Conservation (phyloP, 768 basidiomycete genomes). For the Hygrocybe punicea region DNA sequence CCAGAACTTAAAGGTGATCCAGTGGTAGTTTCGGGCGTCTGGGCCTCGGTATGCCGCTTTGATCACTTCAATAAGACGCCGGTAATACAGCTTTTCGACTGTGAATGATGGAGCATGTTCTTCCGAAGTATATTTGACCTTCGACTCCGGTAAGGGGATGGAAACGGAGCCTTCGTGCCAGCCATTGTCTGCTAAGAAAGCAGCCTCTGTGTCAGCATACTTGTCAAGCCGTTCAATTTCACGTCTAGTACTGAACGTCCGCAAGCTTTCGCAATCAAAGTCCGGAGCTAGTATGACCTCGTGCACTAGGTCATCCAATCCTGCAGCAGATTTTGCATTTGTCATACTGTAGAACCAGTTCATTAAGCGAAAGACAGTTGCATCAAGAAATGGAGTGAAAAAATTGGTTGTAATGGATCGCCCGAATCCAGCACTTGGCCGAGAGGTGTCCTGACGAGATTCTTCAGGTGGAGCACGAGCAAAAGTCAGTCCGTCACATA, state of each 20-base stretch:
- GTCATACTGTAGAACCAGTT: constrained; percentile 30
- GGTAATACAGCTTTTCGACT: constrained; percentile 21
- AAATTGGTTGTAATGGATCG: background rate
- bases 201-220: constrained; percentile 4
- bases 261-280: constrained; percentile 8
- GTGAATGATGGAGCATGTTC: constrained; percentile 12
- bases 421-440: no score
- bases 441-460: no score
- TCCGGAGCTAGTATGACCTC: constrained; percentile 18
- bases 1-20: constrained; percentile 14
- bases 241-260: constrained; percentile 15
- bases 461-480: no score
- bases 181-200: constrained; percentile 13
- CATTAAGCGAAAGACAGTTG: constrained; percentile 25
- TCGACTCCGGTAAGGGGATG: constrained; percentile 23
- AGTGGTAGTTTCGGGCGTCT: constrained; percentile 11
- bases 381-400: constrained; percentile 23
- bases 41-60: constrained; percentile 3
- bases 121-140: constrained; percentile 14
- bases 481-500: no score
- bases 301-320: constrained; percentile 28
- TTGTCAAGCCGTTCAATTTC: constrained; percentile 17
- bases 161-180: constrained; percentile 22
- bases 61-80: constrained; percentile 18
- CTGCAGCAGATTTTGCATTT: constrained; percentile 25